These are phyloP conservation scores for Beauveria pseudobassiana DNA, from an alignment of 2,329 filamentous ascomycete genomes.

Conservation along the genomic window DNA sequence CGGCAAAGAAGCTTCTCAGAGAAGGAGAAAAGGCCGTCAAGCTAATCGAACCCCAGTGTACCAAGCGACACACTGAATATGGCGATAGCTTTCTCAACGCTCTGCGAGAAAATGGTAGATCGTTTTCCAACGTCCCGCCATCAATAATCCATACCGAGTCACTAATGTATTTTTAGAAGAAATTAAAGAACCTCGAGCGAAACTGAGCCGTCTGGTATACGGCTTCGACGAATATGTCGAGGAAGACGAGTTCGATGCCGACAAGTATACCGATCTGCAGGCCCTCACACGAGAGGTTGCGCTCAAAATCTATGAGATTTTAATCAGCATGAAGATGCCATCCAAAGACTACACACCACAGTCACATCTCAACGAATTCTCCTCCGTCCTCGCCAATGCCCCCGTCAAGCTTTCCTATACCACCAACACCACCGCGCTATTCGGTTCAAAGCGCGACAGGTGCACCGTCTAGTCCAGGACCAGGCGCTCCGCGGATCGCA, in stretches of 20 bases:
- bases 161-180: slow-evolving; percentile 30
- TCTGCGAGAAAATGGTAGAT: slow-evolving; percentile 46
- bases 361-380: slow-evolving; percentile 19
- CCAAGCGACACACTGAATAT: slow-evolving; percentile 30
- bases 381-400: slow-evolving; percentile 8
- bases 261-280: slow-evolving; percentile 42
- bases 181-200: slow-evolving; percentile 39
- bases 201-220: slow-evolving; percentile 45
- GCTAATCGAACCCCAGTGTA: slow-evolving; percentile 20
- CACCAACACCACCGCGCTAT: slow-evolving; percentile 7
- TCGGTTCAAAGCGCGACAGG: slow-evolving; percentile 2
- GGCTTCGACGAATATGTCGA: slow-evolving; percentile 50
- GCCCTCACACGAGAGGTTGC: slow-evolving; percentile 40
- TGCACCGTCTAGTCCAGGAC: not conserved
- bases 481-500: not conserved
- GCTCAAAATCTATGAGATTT: slow-evolving; percentile 40
- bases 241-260: slow-evolving; percentile 40
- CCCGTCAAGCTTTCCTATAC: slow-evolving; percentile 8
- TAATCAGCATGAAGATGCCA: slow-evolving; percentile 42
- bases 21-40: slow-evolving; percentile 43
- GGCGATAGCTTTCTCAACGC: slow-evolving; percentile 41
- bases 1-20: slow-evolving; percentile 38
- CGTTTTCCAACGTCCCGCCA: not conserved
- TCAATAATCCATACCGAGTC: not conserved
- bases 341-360: slow-evolving; percentile 18